Evolutionary conservation across 1,284 basidiomycete genomes (phyloP), one percentile per base, ranked within the genome.

Genomic region (Retiboletus flavoniger): DNA sequence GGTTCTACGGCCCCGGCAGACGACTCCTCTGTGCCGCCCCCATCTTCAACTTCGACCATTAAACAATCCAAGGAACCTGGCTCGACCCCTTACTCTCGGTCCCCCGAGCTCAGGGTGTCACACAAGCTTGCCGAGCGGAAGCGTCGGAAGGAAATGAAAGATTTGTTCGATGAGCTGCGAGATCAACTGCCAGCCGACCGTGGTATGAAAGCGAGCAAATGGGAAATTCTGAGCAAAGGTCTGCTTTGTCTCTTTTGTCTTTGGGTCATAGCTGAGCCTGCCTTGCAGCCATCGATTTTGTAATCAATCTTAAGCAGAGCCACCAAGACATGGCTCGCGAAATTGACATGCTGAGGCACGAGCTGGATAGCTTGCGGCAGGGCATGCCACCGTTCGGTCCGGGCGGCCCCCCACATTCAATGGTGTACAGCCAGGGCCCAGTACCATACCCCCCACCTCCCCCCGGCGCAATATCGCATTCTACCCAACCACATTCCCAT

Each of bases 161-260:
- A 97, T 57, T 72, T 98, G 46, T 98, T 97, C 67, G 95, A 98
- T 64, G 95, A 98, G 72, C 75, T 98, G 56, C 82, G 92, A 53
- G 94, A 95, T 71, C 85, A 91, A 61, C 76, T 98, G 32, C 95
- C 95, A 3, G 88, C 90, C 42, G 93, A 95, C 72, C 81, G 93
- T 53, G 92, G 91, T 34, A 90, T 93, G 86, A 96, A 97, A 70
- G 89, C 92, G 19, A 93, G 91, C 75, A 98, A 98, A 75, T 97
- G 94, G 95, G 94, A 97, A 75, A 95, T 96, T 55, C 75, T 97
- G 36, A 93, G 85, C 72, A 95, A 95, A 84, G 91, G 93, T 91
- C 62, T 60, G 78, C 71, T 39, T 24, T 31, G 29, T 24, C 35
- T 21, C 53, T 42, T 34, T 31, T 39, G 19, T 17, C 29, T 11